Percentiles rank a stretch among this genome's conserved stretches.
Conservation (phyloP, 768 basidiomycete species). For the Boletus rubescentipes region DNA sequence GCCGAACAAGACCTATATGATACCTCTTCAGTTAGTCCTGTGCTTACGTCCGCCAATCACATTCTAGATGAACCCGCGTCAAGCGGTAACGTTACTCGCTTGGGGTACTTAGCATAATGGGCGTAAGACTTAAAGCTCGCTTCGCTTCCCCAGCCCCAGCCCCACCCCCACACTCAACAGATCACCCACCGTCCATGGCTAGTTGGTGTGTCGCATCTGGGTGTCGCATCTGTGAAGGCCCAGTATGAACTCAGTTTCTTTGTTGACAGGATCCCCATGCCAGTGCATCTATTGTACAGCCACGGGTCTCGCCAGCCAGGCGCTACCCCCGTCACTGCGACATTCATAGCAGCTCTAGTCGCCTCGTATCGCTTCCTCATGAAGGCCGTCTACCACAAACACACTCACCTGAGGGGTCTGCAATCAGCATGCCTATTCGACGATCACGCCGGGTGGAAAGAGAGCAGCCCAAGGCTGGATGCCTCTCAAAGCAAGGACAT, state of each 20-base stretch:
- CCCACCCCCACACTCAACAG: no score
- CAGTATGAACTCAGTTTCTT: not conserved
- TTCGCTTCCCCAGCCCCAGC: no score
- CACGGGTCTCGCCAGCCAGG: no score
- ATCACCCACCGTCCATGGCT: not conserved
- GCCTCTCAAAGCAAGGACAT: not conserved
- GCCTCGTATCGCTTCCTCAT: not conserved
- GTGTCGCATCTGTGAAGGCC: not conserved
- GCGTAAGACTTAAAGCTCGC: no score
- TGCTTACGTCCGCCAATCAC: no score
- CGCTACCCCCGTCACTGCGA: not conserved
- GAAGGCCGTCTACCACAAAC: not conserved
- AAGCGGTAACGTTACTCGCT: no score
- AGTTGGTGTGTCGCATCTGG: not conserved
- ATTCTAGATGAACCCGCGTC: no score
- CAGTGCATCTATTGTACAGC: no score
- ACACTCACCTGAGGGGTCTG: not conserved
- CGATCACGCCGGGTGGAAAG: not conserved
- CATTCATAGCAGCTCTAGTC: not conserved
- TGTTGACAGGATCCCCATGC: not conserved
- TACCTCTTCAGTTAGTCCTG: no score
- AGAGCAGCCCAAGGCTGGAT: not conserved
- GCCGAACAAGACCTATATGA: no score
- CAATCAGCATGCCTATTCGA: not conserved
- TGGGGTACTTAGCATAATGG: no score